Conservation (phyloP, 805 yeast species). For the Barnettozyma salicaria region DNA sequence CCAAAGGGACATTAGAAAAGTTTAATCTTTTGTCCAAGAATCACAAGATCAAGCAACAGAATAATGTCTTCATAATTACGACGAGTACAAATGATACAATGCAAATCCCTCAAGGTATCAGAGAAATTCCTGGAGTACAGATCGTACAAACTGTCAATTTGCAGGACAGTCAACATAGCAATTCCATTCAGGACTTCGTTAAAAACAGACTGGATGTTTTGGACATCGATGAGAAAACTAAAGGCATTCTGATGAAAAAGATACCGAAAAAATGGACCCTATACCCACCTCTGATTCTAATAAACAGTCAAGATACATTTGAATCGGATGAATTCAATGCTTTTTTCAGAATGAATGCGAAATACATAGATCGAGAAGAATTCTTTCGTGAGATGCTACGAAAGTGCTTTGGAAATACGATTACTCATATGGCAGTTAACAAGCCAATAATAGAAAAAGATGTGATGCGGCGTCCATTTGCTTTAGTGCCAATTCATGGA, state of each 20-base stretch:
- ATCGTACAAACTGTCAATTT: neutral
- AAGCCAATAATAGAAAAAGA: constrained; percentile 56
- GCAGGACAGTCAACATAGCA: neutral
- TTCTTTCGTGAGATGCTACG: constrained; percentile 23
- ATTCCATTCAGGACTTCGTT: neutral
- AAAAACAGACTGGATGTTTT: neutral
- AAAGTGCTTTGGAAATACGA: constrained; percentile 15
- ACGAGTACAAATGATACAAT: constrained; percentile 2
- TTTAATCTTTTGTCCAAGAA: neutral
- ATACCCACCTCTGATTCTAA: constrained; percentile 62
- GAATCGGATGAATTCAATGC: constrained; percentile 32
- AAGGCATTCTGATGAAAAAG: neutral
- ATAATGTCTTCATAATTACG: neutral
- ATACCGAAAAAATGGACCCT: constrained; percentile 53
- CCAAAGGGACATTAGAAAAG: neutral
- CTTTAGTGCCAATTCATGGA: constrained; percentile 55
- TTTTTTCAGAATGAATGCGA: constrained; percentile 13
- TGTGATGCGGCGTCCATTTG: constrained; percentile 57
- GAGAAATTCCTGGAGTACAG: neutral
- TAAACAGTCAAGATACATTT: constrained; percentile 46
- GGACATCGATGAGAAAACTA: neutral
- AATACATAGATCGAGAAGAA: constrained; percentile 7
- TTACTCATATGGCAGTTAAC: constrained; percentile 65
- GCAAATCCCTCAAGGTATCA: neutral
- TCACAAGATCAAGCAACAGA: constrained; percentile 2